Evolutionary conservation across 345 rosid genomes (phyloP).

Genomic region (Eucalyptus erythrocorys): DNA sequence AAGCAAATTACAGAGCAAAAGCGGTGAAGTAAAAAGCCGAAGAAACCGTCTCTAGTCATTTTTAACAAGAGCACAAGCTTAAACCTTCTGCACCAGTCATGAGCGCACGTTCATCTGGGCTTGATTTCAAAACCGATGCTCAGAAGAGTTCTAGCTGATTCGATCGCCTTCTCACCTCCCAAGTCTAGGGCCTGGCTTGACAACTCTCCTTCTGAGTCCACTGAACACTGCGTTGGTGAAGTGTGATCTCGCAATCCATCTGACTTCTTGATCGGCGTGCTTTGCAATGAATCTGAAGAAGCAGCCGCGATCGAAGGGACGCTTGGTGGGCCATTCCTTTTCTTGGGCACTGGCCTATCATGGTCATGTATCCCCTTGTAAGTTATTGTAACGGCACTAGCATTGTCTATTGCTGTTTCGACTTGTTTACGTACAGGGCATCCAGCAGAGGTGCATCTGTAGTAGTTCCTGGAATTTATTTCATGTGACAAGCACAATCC

Average conservation of each 20-base stretch:
- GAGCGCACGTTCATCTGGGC: slow-evolving; percentile 38
- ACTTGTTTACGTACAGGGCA: slow-evolving; percentile 88
- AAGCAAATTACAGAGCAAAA: neutral
- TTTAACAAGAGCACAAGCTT: neutral
- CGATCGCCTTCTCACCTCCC: slow-evolving; percentile 78
- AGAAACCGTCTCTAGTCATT: neutral
- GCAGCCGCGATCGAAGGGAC: slow-evolving; percentile 68
- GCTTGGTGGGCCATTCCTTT: slow-evolving; percentile 73
- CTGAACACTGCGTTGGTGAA: slow-evolving; percentile 40
- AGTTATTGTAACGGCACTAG: slow-evolving; percentile 52
- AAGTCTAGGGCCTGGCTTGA: slow-evolving; percentile 47
- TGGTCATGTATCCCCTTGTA: slow-evolving; percentile 91
- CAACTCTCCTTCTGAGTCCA: slow-evolving; percentile 43
- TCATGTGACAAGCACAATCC: neutral
- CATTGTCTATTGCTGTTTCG: slow-evolving; percentile 62
- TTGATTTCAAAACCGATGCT: slow-evolving; percentile 93
- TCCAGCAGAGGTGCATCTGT: slow-evolving; percentile 90
- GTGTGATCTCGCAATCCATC: slow-evolving; percentile 20
- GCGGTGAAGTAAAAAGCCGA: neutral
- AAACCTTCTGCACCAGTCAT: neutral
- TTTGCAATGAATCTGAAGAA: slow-evolving; percentile 51
- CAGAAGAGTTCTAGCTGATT: slow-evolving; percentile 86
- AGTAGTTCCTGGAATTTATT: slow-evolving; percentile 59
- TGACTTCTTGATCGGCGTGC: slow-evolving; percentile 12
- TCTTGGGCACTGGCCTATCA: slow-evolving; percentile 91